A percentile compares a stretch with the other conserved stretches of the same genome.
Evolutionary conservation across 306 rosid species (phyloP).

Genomic region (Aeschynomene evenia): DNA sequence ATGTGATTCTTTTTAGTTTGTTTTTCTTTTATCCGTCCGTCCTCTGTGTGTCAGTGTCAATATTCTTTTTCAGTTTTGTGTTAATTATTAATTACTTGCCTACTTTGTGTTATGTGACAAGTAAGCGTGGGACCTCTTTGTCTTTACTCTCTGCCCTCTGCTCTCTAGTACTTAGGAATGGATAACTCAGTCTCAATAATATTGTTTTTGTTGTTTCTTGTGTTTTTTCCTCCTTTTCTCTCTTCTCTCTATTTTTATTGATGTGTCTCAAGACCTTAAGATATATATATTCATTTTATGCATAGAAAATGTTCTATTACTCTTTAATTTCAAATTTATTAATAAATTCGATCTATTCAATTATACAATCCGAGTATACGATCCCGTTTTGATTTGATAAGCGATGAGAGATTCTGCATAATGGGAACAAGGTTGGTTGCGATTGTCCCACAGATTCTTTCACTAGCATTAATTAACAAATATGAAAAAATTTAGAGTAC

Average conservation of each 20-base stretch:
- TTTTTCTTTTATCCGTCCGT: background rate
- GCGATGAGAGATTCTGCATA: background rate
- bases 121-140: background rate
- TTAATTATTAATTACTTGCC: no score
- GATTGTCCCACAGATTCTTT: background rate
- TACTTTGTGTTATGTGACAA: conserved; percentile 7
- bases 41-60: background rate
- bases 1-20: background rate
- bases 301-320: background rate
- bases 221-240: no score
- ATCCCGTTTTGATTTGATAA: background rate
- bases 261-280: background rate
- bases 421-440: background rate
- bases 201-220: background rate
- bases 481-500: no score
- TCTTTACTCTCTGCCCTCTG: no score
- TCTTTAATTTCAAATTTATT: background rate
- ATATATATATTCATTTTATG: conserved; percentile 2
- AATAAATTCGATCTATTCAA: background rate
- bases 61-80: background rate
- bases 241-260: no score
- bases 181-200: background rate
- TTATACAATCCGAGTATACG: background rate
- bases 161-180: no score
- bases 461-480: no score